A percentile compares a stretch with the other conserved stretches of the same genome.
These are phyloP conservation scores for Fragilaria crotonensis DNA, from an alignment of 108 stramenopile species.

Conservation along the genomic window DNA sequence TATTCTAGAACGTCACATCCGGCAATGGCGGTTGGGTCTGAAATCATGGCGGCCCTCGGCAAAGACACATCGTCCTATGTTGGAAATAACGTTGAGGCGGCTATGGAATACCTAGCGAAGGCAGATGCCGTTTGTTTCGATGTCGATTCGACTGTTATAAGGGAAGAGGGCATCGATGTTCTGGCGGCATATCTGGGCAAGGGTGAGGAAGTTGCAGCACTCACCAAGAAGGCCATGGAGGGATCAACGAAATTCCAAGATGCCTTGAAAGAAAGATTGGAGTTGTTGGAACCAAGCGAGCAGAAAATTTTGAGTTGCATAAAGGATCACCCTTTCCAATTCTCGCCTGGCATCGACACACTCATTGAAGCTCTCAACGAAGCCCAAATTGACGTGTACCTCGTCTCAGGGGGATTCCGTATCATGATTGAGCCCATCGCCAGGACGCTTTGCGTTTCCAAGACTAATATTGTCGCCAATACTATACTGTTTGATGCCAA, in stretches of 20 bases:
- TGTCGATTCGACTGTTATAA: slow-evolving; percentile 95
- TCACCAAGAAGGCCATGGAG: slow-evolving; percentile 94
- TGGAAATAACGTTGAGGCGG: slow-evolving; percentile 43
- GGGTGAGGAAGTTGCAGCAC: slow-evolving; percentile 84
- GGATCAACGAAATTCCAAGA: slow-evolving; percentile 95
- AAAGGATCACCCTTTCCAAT: slow-evolving; percentile 58
- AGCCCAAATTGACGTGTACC: slow-evolving; percentile 78
- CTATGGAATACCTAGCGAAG: slow-evolving; percentile 56
- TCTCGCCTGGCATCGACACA: slow-evolving; percentile 73
- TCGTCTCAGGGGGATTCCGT: slow-evolving; percentile 95
- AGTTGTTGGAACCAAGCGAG: slow-evolving; percentile 78
- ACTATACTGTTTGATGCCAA: slow-evolving; percentile 75
- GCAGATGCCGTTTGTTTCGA: slow-evolving; percentile 98
- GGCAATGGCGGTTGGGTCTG: too few species aligned
- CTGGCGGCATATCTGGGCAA: slow-evolving; percentile 92
- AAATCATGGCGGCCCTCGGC: not conserved
- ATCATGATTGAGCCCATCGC: slow-evolving; percentile 98
- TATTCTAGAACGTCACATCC: too few species aligned
- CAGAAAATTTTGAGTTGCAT: slow-evolving; percentile 59
- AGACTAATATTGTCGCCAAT: slow-evolving; percentile 86
- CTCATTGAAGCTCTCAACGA: slow-evolving; percentile 67
- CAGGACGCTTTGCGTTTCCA: slow-evolving; percentile 55
- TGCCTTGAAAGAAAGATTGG: slow-evolving; percentile 83
- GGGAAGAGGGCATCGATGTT: slow-evolving; percentile 97
- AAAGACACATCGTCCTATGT: not conserved